Evolutionary conservation across 192 early-diverging fungal species (phyloP).

Genomic region (Coemansia sp.): DNA sequence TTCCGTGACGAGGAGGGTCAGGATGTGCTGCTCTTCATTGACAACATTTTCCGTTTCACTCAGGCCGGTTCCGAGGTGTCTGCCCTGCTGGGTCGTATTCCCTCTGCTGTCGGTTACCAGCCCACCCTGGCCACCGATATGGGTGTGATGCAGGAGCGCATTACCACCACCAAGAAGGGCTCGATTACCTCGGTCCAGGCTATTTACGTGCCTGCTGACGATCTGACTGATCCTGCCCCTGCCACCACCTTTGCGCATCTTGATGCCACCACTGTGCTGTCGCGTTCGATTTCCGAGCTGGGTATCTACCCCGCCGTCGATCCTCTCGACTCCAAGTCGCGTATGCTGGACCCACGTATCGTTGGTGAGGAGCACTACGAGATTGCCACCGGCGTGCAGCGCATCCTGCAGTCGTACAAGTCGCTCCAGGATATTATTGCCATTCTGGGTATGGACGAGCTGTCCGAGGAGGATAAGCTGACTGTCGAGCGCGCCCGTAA

Average conservation of each 20-base stretch:
- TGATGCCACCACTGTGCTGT: constrained; percentile 99
- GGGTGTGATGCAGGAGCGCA: constrained; percentile 99
- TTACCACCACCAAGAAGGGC: constrained; percentile 99
- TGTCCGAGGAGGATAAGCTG: constrained; percentile 98
- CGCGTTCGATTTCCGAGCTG: constrained; percentile 96
- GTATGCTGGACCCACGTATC: constrained; percentile 96
- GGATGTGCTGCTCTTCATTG: constrained; percentile 99
- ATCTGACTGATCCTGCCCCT: constrained; percentile 99
- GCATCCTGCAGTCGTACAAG: constrained; percentile 98
- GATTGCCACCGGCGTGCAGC: constrained; percentile 89
- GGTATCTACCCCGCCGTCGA: constrained; percentile 99
- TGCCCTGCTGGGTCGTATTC: constrained; percentile 98
- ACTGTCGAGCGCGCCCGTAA: constrained; percentile 99
- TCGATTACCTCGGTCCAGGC: constrained; percentile 99
- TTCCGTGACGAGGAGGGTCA: constrained; percentile 99
- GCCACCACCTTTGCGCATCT: constrained; percentile 99
- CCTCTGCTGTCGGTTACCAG: constrained; percentile 99
- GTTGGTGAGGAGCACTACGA: constrained; percentile 94
- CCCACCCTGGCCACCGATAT: constrained; percentile 98
- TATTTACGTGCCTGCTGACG: constrained; percentile 98
- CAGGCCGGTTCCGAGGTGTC: constrained; percentile 99
- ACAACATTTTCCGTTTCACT: constrained; percentile 99
- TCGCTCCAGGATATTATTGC: constrained; percentile 99
- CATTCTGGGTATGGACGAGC: constrained; percentile 99
- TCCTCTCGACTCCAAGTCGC: constrained; percentile 97